A percentile compares a stretch with the other conserved stretches of the same genome.
phyloP scores from a whole-genome alignment of 2,329 filamentous ascomycete species.

The Exophiala viscosa region DNA sequence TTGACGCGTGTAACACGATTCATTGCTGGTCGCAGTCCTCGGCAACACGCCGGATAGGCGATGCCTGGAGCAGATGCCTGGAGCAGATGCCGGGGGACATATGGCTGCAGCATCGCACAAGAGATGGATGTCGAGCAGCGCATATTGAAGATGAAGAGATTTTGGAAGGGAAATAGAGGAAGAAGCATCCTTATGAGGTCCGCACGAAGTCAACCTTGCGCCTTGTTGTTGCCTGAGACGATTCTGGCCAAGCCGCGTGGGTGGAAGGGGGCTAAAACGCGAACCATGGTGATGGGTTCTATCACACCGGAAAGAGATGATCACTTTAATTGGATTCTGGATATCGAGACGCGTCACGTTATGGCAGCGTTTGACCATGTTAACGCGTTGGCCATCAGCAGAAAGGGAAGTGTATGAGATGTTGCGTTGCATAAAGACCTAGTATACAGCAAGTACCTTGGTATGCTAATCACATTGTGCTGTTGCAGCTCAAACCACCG shows the following conservation, averaged over 20 bases:
- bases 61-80: too few relatives aligned
- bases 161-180: background rate
- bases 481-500: slow-evolving; percentile 16
- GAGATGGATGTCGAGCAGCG: background rate
- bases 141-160: background rate
- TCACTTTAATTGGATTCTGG: too few relatives aligned
- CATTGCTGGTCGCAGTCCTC: background rate
- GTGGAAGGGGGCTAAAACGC: slow-evolving; percentile 4
- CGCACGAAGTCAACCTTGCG: slow-evolving; percentile 4
- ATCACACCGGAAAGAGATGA: background rate
- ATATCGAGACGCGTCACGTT: background rate
- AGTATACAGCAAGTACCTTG: slow-evolving; percentile 25
- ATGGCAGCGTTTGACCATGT: background rate
- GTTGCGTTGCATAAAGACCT: slow-evolving; percentile 24
- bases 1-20: background rate
- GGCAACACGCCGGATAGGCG: too few relatives aligned
- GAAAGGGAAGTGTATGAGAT: slow-evolving; percentile 8
- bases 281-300: background rate
- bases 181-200: slow-evolving; percentile 3
- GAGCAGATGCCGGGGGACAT: background rate
- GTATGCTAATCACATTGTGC: slow-evolving; percentile 18
- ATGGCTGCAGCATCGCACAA: background rate
- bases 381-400: background rate
- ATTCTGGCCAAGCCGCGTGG: slow-evolving; percentile 8
- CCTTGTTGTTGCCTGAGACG: slow-evolving; percentile 22